Evolutionary conservation across 106 monocot species (phyloP).

Genomic region (Acorus gramineus): DNA sequence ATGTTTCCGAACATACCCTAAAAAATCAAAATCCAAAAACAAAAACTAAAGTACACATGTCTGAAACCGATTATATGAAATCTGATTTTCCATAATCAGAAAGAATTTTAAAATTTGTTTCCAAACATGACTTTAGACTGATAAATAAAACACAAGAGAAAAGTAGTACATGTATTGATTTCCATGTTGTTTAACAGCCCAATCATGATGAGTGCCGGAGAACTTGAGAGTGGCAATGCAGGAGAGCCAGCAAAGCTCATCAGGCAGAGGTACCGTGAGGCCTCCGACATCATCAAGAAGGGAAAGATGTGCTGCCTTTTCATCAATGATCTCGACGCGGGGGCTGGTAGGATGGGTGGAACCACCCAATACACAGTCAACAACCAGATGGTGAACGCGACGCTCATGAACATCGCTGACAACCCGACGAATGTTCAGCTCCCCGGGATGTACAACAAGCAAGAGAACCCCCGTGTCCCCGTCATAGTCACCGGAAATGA

Average conservation of each 20-base stretch:
- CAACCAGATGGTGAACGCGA: slow-evolving; percentile 99
- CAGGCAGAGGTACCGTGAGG: slow-evolving; percentile 96
- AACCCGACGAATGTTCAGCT: slow-evolving; percentile 96
- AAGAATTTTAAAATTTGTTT: too few species aligned
- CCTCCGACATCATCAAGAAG: slow-evolving; percentile 81
- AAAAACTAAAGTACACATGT: too few species aligned
- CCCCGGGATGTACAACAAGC: slow-evolving; percentile 99
- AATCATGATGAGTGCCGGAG: slow-evolving; percentile 99
- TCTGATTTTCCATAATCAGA: too few species aligned
- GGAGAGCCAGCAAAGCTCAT: slow-evolving; percentile 94
- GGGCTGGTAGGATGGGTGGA: slow-evolving; percentile 88
- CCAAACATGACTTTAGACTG: too few species aligned
- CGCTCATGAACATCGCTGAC: slow-evolving; percentile 99
- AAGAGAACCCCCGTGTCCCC: slow-evolving; percentile 84
- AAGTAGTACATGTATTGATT: too few species aligned
- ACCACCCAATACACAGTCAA: slow-evolving; percentile 99
- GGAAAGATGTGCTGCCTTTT: slow-evolving; percentile 95
- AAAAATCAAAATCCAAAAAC: too few species aligned
- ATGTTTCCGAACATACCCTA: too few species aligned
- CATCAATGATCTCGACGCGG: slow-evolving; percentile 99
- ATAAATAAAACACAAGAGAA: too few species aligned
- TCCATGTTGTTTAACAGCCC: slow-evolving; percentile 34
- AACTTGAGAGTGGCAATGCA: slow-evolving; percentile 92
- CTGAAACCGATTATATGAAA: too few species aligned
- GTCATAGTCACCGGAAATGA: slow-evolving; percentile 95